Conservation (phyloP, 2,329 filamentous ascomycete species). For the Fusarium napiforme region DNA sequence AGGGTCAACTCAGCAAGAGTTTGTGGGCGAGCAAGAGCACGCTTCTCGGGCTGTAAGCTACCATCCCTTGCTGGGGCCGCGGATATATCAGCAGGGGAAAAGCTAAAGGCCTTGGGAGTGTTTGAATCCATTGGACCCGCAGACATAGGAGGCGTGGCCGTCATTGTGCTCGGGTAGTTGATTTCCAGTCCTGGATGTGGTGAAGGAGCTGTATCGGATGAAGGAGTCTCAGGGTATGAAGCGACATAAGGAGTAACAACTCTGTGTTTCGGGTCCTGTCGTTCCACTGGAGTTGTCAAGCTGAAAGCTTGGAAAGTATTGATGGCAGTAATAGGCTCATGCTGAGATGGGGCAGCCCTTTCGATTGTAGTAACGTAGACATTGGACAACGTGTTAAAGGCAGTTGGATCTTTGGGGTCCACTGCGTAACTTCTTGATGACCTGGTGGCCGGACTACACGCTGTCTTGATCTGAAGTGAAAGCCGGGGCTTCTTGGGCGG, state of each 20-base stretch:
- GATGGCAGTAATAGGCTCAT: conserved; percentile 62
- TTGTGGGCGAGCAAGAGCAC: conserved; percentile 23
- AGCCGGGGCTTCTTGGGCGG: conserved; percentile 64
- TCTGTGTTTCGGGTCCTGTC: conserved; percentile 47
- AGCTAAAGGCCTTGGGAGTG: conserved; percentile 58
- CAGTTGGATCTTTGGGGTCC: conserved; percentile 69
- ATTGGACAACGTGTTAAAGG: conserved; percentile 74
- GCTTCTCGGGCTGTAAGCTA: conserved; percentile 29
- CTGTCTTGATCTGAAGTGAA: conserved; percentile 65
- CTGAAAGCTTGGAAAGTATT: conserved; percentile 53
- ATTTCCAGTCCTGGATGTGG: conserved; percentile 58
- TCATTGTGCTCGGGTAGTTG: conserved; percentile 66
- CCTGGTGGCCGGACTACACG: conserved; percentile 51
- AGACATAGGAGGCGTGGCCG: conserved; percentile 68
- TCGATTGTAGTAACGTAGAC: conserved; percentile 72
- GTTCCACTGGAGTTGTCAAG: conserved; percentile 46
- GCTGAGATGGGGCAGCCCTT: conserved; percentile 61
- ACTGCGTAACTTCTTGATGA: conserved; percentile 50
- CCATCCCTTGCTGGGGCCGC: conserved; percentile 5
- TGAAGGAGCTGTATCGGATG: conserved; percentile 62
- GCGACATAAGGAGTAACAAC: conserved; percentile 58
- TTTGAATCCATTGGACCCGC: conserved; percentile 61
- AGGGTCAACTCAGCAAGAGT: conserved; percentile 26
- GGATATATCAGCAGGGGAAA: conserved; percentile 52
- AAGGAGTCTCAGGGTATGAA: conserved; percentile 64